A percentile compares a stretch with the other conserved stretches of the same genome.
These are phyloP conservation scores for Cryptosporidium sp. DNA, from an alignment of 169 alveolate species.

Conservation along the genomic window DNA sequence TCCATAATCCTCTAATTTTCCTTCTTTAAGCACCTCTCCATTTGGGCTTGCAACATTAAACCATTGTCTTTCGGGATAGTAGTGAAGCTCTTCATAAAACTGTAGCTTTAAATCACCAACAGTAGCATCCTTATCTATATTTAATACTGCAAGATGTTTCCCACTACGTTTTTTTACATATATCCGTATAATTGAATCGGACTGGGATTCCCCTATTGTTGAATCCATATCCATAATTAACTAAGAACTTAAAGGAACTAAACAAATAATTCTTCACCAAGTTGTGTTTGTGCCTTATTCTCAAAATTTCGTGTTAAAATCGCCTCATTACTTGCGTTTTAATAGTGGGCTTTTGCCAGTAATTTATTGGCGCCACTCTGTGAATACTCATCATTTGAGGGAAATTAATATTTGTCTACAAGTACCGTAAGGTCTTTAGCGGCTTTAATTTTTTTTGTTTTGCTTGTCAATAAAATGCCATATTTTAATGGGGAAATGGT, in stretches of 20 bases:
- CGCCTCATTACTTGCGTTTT: background rate
- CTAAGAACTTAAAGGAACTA: background rate
- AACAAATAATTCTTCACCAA: background rate
- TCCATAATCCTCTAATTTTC: conserved; percentile 77
- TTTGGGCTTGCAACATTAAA: conserved; percentile 81
- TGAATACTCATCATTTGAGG: background rate
- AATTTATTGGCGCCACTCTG: conserved; percentile 28
- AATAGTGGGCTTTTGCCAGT: conserved; percentile 18
- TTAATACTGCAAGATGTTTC: conserved; percentile 67
- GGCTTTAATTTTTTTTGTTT: background rate
- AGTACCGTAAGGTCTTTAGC: conserved; percentile 32
- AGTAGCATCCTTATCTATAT: conserved; percentile 49
- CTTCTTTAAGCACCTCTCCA: conserved; percentile 77
- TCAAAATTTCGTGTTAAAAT: background rate
- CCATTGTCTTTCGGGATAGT: conserved; percentile 86
- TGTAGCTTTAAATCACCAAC: conserved; percentile 60
- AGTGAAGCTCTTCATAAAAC: conserved; percentile 78
- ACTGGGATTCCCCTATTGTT: conserved; percentile 1
- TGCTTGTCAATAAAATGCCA: background rate
- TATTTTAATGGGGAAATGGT: background rate
- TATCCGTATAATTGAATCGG: conserved; percentile 45
- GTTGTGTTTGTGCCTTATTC: background rate
- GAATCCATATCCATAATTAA: conserved; percentile 17
- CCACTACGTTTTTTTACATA: conserved; percentile 72
- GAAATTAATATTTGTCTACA: conserved; percentile 12